Conservation (phyloP, 169 alveolate species). For the Plasmodium gallinaceum region DNA sequence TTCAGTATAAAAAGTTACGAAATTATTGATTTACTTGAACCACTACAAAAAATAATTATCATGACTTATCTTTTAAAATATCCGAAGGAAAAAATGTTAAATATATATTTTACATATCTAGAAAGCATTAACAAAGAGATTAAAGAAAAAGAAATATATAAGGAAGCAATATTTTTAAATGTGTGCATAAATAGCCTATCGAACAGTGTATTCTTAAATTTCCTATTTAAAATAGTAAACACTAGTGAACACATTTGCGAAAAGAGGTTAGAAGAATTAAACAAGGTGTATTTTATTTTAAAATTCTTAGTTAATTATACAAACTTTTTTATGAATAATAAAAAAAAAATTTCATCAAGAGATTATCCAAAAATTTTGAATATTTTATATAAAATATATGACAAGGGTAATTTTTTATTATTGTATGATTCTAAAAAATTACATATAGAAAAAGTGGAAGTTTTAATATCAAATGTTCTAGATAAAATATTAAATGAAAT, state of each 20-base stretch:
- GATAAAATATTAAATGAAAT: constrained; percentile 15
- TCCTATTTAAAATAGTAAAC: constrained; percentile 13
- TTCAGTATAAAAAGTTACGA: constrained; percentile 35
- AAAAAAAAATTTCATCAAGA: constrained; percentile 39
- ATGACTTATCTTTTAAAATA: constrained; percentile 61
- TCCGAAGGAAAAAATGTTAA: constrained; percentile 35
- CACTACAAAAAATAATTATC: constrained; percentile 57
- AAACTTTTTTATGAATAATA: constrained; percentile 49
- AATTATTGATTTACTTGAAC: constrained; percentile 27
- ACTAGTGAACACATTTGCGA: not conserved
- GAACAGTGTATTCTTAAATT: constrained; percentile 28
- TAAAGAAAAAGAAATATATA: constrained; percentile 29
- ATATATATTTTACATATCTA: constrained; percentile 32
- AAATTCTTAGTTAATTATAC: constrained; percentile 35
- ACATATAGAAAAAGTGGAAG: not conserved
- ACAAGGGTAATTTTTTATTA: not conserved
- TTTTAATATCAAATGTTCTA: constrained; percentile 4
- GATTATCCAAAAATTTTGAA: constrained; percentile 71
- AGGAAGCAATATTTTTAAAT: constrained; percentile 35
- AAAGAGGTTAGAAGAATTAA: not conserved
- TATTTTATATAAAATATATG: constrained; percentile 22
- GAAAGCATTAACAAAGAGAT: constrained; percentile 33
- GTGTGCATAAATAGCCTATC: constrained; percentile 70
- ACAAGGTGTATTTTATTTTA: constrained; percentile 17
- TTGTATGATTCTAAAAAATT: not conserved